Evolutionary conservation across 2,329 filamentous ascomycete genomes (phyloP).

Genomic region (Teratosphaeria pseudoeucalypti): DNA sequence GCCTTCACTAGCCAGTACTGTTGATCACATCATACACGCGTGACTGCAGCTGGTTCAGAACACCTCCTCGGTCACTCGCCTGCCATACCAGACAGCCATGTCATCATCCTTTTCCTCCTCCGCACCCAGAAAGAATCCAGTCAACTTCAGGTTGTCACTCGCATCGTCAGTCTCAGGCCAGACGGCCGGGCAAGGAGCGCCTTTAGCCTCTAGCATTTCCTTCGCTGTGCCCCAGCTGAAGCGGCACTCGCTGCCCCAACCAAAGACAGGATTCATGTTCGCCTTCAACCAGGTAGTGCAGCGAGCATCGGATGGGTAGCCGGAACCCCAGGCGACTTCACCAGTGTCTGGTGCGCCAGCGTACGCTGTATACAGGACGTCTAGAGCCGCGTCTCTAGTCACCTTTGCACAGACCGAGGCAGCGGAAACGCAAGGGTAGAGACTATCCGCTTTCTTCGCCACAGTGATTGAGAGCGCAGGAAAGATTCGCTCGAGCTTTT

Average conservation of each 20-base stretch:
- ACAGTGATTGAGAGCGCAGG: conserved; percentile 50
- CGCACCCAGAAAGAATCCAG: conserved; percentile 57
- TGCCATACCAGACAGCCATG: conserved; percentile 73
- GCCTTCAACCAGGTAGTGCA: conserved; percentile 71
- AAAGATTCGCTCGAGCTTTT: conserved; percentile 72
- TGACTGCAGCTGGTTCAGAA: conserved; percentile 41
- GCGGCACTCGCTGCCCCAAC: conserved; percentile 84
- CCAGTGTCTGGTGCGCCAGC: conserved; percentile 23
- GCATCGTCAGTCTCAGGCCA: conserved; percentile 71
- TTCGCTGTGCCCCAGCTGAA: conserved; percentile 96
- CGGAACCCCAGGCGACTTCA: conserved; percentile 62
- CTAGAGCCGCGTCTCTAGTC: conserved; percentile 79
- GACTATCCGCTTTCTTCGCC: conserved; percentile 69
- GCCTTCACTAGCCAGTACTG: background rate
- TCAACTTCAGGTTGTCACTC: conserved; percentile 56
- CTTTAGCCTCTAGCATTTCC: conserved; percentile 76
- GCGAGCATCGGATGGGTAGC: conserved; percentile 79
- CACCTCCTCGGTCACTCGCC: conserved; percentile 55
- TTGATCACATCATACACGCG: background rate
- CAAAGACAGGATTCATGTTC: conserved; percentile 89
- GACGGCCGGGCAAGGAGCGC: conserved; percentile 58
- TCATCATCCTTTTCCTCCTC: conserved; percentile 48
- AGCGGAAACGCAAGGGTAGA: conserved; percentile 88
- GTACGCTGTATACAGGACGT: conserved; percentile 58
- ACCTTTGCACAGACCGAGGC: conserved; percentile 95